Evolutionary conservation across 2,329 filamentous ascomycete species (phyloP), one percentile per base, ranked within the genome.

Genomic region (Didymella segeticola): DNA sequence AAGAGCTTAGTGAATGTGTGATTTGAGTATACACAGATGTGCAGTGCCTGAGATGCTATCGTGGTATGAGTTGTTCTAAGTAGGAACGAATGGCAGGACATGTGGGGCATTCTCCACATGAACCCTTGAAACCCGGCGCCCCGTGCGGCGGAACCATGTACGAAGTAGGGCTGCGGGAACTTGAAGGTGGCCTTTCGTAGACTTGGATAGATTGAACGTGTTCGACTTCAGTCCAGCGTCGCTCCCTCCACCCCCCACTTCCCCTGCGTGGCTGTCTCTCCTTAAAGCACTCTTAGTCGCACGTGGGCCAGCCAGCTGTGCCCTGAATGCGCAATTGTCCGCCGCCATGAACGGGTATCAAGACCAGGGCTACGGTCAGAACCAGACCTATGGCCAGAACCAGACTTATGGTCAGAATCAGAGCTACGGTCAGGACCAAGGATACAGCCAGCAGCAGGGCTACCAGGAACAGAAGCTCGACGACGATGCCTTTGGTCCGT

Each of bases 401-500:
- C 12, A n/a, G 14, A n/a, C 14, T n/a, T 31, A 31, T 8, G 29
- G 2, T 3, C 29, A 31, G 29, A 15, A 15, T 20, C 34, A 37
- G 20, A n/a, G 34, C 34, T 37, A 37, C 20, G 34, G 5, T 5
- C 34, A 23, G 12, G n/a, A 23, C 19, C 34, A 37, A 7, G 10
- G 20, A 19, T 37, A 37, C 12, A 20, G 11, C 11, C 12, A 26
- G 25, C 5, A 37, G 19, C 19, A 36, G 10, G 19, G 33, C 33
- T 36, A 36, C 19, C 33, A 86, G 33, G 71, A 75, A 65, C 82
- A 85, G 64, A 81, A 81, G 63, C 83, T 93, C 65, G 83, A 92
- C 69, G 92, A 96, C 68, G 89, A 89, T 74, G 80, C 85, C 60
- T 96, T 96, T 78, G 89, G 85, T 69, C 87, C 90, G 66, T 88